These are phyloP conservation scores for Cnidoscolus chayamansa DNA, from an alignment of 441 rosid species.

Conservation along the genomic window DNA sequence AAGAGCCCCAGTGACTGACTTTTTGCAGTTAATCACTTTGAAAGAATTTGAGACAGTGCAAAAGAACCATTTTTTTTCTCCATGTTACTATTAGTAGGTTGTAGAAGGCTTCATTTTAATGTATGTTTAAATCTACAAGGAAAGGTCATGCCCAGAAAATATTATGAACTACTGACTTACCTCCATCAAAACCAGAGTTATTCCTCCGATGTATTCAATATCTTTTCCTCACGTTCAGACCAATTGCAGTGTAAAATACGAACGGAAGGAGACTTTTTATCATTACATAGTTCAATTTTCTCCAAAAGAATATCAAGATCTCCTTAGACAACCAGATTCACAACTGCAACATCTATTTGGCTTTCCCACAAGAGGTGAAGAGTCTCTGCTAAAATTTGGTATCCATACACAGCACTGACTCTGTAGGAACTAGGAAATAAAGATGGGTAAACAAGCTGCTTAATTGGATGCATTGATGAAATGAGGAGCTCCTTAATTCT, in stretches of 20 bases:
- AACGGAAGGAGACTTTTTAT: neutral
- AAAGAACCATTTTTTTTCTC: no score
- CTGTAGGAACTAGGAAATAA: slow-evolving; percentile 22
- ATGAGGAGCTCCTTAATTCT: no score
- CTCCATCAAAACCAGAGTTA: slow-evolving; percentile 9
- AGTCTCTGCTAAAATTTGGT: slow-evolving; percentile 36
- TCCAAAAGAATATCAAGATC: slow-evolving; percentile 24
- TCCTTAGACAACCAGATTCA: no score
- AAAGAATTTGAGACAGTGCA: slow-evolving; percentile 19
- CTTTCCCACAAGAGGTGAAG: slow-evolving; percentile 29
- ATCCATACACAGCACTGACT: slow-evolving; percentile 25
- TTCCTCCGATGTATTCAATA: no score
- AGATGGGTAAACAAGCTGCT: neutral
- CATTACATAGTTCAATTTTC: slow-evolving; percentile 21
- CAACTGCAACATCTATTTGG: slow-evolving; percentile 18
- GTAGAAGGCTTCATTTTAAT: no score
- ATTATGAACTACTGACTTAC: neutral
- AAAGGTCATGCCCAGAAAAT: no score
- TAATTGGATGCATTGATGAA: no score
- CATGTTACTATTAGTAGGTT: neutral
- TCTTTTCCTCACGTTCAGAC: no score
- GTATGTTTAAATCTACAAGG: no score
- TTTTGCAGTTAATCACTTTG: slow-evolving; percentile 25
- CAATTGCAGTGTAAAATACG: no score
- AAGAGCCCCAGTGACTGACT: slow-evolving; percentile 17